Percentiles rank a stretch among this genome's conserved stretches.
Evolutionary conservation across 202 grass and related monocot genomes (phyloP).

Genomic region (Zizania palustris): DNA sequence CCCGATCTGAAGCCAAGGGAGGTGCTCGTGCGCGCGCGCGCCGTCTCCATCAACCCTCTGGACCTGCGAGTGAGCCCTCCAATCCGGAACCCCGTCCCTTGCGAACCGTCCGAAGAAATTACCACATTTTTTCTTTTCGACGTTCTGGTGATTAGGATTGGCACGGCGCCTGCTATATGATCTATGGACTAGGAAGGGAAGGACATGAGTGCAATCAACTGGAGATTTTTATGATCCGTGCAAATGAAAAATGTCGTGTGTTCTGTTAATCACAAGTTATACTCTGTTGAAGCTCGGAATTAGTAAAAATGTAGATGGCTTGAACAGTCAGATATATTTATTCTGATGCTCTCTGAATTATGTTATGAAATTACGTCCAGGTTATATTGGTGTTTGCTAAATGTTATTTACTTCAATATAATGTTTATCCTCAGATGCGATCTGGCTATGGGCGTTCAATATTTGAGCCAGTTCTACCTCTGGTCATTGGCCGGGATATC

Average conservation of each 20-base stretch:
- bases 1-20: conserved; percentile 86
- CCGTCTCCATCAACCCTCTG: conserved; percentile 89
- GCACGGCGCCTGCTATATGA: neutral
- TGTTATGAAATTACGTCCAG: neutral
- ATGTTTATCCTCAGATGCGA: conserved; percentile 62
- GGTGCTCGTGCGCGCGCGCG: conserved; percentile 84
- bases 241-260: neutral
- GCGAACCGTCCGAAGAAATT: conserved; percentile 4
- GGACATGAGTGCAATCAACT: neutral
- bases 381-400: neutral
- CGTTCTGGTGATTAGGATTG: neutral
- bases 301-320: neutral
- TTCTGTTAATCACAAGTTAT: neutral
- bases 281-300: neutral
- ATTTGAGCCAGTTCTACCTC: conserved; percentile 70
- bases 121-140: neutral
- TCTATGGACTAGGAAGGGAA: neutral
- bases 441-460: conserved; percentile 89
- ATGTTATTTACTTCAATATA: conserved; percentile 33
- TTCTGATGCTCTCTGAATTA: neutral
- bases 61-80: conserved; percentile 79
- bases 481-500: conserved; percentile 89
- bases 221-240: neutral
- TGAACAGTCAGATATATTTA: neutral
- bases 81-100: neutral